Evolutionary conservation across 768 basidiomycete genomes (phyloP), one percentile per base, ranked within the genome.

Genomic region (Amanita pallidorosea): DNA sequence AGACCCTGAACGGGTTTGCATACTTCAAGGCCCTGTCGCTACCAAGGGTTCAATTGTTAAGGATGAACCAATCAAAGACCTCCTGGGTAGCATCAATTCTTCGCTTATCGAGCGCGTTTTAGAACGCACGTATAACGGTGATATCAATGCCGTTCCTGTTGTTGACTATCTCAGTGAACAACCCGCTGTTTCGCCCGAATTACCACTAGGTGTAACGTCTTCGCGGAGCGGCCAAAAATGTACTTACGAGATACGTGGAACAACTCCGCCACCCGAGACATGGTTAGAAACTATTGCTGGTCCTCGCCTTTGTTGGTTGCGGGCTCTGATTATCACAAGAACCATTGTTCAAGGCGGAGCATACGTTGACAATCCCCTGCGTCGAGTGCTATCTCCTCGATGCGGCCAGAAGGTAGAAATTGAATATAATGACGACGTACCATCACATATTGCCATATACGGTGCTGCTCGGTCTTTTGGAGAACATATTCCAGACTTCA

Each of bases 1-100:
- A 69, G 96, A 98, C 66, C 95, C 95, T 22, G 90, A 99, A 66
- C 86, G 96, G 55, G 94, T 98, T 23, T 95, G 92, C 62, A 95
- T 99, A 58, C 80, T 99, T 47, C 93, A 96, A 68, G 96, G 96
- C 18, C 96, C 96, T 12, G 86, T 99, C 45, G 93, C 96, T 1
- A 91, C 81, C 54, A 93, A 88, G 66, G 83, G 91, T 67, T 82
- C 90, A 7, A 81, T 72, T 37, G 71, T 81, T 60, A 95, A 92
- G 67, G 92, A 99, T 60, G 91, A 95, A 66, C 93, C 96, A 6
- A 85, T 98, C 65, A 88, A 85, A 58, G 88, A 95, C 27, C 73
- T 99, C 49, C 78, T 99, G 45, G 93, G 90, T 47, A 86, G 85
- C 67, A 85, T 98, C 67, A 85, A 90, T 58, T 68, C 77, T 13